Percentiles rank a stretch among this genome's conserved stretches.
These are phyloP conservation scores for Dovyalis caffra DNA, from an alignment of 345 rosid genomes.

Conservation along the genomic window DNA sequence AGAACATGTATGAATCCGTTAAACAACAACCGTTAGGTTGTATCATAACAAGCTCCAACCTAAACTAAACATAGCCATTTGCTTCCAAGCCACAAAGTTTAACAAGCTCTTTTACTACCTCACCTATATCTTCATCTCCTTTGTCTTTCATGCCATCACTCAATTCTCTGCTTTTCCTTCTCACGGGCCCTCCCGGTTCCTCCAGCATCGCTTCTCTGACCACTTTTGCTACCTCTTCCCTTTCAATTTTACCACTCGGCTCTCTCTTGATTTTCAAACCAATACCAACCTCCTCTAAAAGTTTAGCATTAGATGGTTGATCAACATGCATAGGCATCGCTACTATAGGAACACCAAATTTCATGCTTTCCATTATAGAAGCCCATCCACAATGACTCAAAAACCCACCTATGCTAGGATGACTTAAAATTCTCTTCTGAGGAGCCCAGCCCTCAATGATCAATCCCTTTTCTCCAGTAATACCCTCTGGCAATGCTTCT, in stretches of 20 bases:
- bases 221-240: slow-evolving; percentile 28
- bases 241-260: slow-evolving; percentile 10
- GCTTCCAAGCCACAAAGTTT: background rate
- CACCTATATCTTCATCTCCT: slow-evolving; percentile 26
- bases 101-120: slow-evolving; percentile 18
- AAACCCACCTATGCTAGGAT: slow-evolving; percentile 32
- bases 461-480: slow-evolving; percentile 24
- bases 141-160: slow-evolving; percentile 14
- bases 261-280: slow-evolving; percentile 36
- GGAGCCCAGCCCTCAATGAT: slow-evolving; percentile 40
- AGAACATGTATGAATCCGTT: too few relatives aligned
- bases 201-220: slow-evolving; percentile 28
- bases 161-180: slow-evolving; percentile 29
- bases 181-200: slow-evolving; percentile 25
- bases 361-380: slow-evolving; percentile 40
- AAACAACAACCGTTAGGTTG: too few relatives aligned
- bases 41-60: too few relatives aligned
- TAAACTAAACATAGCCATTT: too few relatives aligned
- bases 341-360: slow-evolving; percentile 31
- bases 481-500: slow-evolving; percentile 31
- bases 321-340: slow-evolving; percentile 40
- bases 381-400: slow-evolving; percentile 47
- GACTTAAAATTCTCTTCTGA: slow-evolving; percentile 26
- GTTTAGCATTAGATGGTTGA: slow-evolving; percentile 32
- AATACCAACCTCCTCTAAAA: slow-evolving; percentile 43